Evolutionary conservation across 805 yeast genomes (phyloP), one percentile per base, ranked within the genome.

Genomic region (Pichia californica): DNA sequence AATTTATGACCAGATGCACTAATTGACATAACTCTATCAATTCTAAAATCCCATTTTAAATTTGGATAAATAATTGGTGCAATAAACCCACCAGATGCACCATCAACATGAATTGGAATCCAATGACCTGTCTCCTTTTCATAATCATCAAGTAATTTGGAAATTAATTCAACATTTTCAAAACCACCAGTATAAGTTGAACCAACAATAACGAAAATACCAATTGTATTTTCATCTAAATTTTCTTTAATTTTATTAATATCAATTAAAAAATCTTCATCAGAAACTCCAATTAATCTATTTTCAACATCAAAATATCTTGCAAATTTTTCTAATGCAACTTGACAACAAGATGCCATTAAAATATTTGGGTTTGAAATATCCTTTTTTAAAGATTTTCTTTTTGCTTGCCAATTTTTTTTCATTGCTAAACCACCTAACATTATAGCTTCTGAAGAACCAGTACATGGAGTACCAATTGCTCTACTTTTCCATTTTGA

Each of bases 321-420:
- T 14, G 96, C 96, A 66, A 89, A 89, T 68, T 88, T 88, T 66
- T 88, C 96, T 55, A 89, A 70, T 0, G 96, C 96, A 37, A 89
- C 96, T 66, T 88, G 97, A 43, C 91, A 93, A 63, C 91, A 86
- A 28, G 91, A 71, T 9, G 95, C 94, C 96, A 88, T 88, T 49
- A 88, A 66, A 57, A 88, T 86, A 63, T 88, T 88, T 44, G 96
- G 97, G 43, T 75, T 75, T 21, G 64, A 73, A 39, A 61, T 64
- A 39, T 81, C 73, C 50, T 77, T 76, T 5, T 89, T 89, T 26
- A 68, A 70, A 1, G 68, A 77, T 56, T 63, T 69, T 55, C 83
- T 76, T 52, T 67, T 72, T 23, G 70, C 77, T 63, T 85, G 93
- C 97, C 97, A 88, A 45, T 74, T 72, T 55, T 87, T 85, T 72